Evolutionary conservation across 768 basidiomycete genomes (phyloP).

Genomic region (Xerocomellus amylosporus): DNA sequence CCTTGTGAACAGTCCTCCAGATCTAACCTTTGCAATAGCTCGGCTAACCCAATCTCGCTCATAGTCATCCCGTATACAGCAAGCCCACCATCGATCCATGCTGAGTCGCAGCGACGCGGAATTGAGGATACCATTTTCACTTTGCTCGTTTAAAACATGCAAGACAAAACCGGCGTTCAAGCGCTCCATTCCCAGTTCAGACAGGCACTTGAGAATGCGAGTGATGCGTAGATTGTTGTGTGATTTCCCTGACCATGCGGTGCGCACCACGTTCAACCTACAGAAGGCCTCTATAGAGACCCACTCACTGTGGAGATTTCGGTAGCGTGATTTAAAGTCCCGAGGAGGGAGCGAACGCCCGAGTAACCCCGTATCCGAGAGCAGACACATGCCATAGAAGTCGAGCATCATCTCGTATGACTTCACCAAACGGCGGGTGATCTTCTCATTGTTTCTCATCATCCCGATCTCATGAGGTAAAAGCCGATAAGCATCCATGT

Average conservation of each 20-base stretch:
- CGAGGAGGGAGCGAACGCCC: slow-evolving; percentile 48
- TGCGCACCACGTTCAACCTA: not conserved
- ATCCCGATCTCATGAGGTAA: slow-evolving; percentile 59
- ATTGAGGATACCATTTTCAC: slow-evolving; percentile 52
- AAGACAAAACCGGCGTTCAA: slow-evolving; percentile 66
- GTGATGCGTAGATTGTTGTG: slow-evolving; percentile 79
- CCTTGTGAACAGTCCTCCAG: slow-evolving; percentile 49
- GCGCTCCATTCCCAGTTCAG: slow-evolving; percentile 64
- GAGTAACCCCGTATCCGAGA: slow-evolving; percentile 57
- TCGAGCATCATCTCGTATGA: slow-evolving; percentile 77
- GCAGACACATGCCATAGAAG: slow-evolving; percentile 74
- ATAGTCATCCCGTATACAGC: slow-evolving; percentile 61
- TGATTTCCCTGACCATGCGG: slow-evolving; percentile 45
- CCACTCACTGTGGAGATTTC: slow-evolving; percentile 64
- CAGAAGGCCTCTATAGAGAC: not conserved
- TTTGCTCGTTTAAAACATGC: slow-evolving; percentile 68
- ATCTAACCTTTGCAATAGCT: slow-evolving; percentile 51
- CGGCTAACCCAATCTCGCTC: slow-evolving; percentile 55
- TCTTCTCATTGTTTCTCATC: slow-evolving; percentile 50
- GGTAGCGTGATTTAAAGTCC: slow-evolving; percentile 54
- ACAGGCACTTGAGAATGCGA: slow-evolving; percentile 72
- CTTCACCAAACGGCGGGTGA: slow-evolving; percentile 48
- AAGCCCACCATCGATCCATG: slow-evolving; percentile 80
- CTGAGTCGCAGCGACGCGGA: slow-evolving; percentile 48
- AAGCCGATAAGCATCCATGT: slow-evolving; percentile 62